Evolutionary conservation across 192 early-diverging fungal species (phyloP).

Genomic region (Backusella westeae): DNA sequence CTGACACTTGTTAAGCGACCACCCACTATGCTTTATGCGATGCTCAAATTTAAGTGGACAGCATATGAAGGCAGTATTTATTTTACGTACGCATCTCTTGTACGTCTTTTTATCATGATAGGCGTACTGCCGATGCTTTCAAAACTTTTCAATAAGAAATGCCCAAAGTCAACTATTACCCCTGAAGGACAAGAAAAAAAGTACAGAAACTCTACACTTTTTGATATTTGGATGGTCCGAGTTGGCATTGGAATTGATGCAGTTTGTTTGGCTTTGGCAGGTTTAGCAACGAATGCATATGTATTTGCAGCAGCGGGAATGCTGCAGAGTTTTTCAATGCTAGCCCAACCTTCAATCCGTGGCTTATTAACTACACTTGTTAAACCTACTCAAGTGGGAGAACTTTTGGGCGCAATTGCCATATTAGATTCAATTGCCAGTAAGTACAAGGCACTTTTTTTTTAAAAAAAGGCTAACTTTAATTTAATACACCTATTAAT

Average conservation of each 20-base stretch:
- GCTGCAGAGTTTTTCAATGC: constrained; percentile 34
- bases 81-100: constrained; percentile 18
- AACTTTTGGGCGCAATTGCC: constrained; percentile 47
- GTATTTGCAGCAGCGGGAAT: constrained; percentile 21
- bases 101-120: constrained; percentile 36
- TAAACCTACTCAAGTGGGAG: constrained; percentile 44
- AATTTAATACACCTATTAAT: background rate
- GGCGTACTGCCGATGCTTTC: constrained; percentile 34
- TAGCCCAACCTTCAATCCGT: constrained; percentile 38
- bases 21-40: constrained; percentile 42
- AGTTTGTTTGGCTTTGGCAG: constrained; percentile 26
- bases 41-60: constrained; percentile 44
- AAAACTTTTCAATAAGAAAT: constrained; percentile 28
- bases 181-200: background rate
- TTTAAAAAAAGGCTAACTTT: background rate
- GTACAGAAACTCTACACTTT: constrained; percentile 14
- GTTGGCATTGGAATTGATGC: constrained; percentile 39
- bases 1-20: constrained; percentile 21
- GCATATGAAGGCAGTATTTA: constrained; percentile 42
- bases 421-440: constrained; percentile 47
- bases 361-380: constrained; percentile 44
- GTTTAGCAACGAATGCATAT: constrained; percentile 25
- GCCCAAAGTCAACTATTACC: background rate
- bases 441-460: background rate
- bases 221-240: constrained; percentile 53